Percentiles rank a stretch among this genome's conserved stretches.
These are phyloP conservation scores for Tephrocybe sp. DNA, from an alignment of 768 basidiomycete species.

Conservation along the genomic window DNA sequence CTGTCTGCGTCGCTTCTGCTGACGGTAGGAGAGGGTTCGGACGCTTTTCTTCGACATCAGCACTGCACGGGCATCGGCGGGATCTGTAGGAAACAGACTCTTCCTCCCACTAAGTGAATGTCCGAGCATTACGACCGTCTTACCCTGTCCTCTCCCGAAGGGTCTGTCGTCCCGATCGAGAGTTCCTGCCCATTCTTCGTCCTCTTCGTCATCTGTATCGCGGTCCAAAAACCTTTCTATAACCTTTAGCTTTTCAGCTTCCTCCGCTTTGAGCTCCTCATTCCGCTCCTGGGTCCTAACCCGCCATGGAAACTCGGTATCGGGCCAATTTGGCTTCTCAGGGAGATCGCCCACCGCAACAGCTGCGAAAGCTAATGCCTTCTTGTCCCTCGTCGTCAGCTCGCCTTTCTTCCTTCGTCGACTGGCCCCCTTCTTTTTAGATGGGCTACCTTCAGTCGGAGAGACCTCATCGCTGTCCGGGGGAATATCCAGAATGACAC, in stretches of 20 bases:
- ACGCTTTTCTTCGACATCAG: slow-evolving; percentile 71
- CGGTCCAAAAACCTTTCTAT: slow-evolving; percentile 73
- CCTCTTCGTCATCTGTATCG: slow-evolving; percentile 63
- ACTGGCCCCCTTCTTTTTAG: slow-evolving; percentile 37
- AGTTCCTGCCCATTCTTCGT: slow-evolving; percentile 24
- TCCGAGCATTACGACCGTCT: slow-evolving; percentile 54
- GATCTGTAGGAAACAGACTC: slow-evolving; percentile 56
- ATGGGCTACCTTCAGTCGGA: slow-evolving; percentile 27
- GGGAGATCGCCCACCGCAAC: slow-evolving; percentile 27
- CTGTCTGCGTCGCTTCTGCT: slow-evolving; percentile 36
- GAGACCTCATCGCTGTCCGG: slow-evolving; percentile 33
- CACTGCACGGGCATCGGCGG: slow-evolving; percentile 73
- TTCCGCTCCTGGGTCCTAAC: slow-evolving; percentile 53
- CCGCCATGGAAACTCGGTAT: slow-evolving; percentile 77
- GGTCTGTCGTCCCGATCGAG: slow-evolving; percentile 10
- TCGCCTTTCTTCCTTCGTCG: slow-evolving; percentile 53
- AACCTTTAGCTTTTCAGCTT: slow-evolving; percentile 58
- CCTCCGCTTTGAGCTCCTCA: slow-evolving; percentile 48
- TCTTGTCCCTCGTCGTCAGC: slow-evolving; percentile 31
- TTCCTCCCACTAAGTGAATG: slow-evolving; percentile 32
- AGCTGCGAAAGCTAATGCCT: slow-evolving; percentile 18
- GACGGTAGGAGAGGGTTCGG: slow-evolving; percentile 55
- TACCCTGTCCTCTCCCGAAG: slow-evolving; percentile 47
- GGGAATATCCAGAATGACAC: slow-evolving; percentile 62
- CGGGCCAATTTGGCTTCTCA: slow-evolving; percentile 74